Evolutionary conservation across 371 early-diverging fungal genomes (phyloP).

Genomic region (Entomophthora muscae): DNA sequence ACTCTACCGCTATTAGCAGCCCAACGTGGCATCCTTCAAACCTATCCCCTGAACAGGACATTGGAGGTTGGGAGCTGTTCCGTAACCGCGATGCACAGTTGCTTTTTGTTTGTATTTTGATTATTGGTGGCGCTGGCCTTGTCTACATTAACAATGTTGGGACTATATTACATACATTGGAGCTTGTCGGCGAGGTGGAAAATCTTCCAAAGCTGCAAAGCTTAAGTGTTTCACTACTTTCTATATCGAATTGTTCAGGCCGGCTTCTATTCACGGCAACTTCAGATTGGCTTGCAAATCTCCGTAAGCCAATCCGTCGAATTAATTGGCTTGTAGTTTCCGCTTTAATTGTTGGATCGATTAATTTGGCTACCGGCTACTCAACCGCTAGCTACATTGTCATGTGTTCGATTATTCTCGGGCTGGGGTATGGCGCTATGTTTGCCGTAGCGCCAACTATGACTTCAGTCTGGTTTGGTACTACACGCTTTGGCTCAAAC

Average conservation of each 20-base stretch:
- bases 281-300: conserved; percentile 18
- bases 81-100: conserved; percentile 13
- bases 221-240: conserved; percentile 20
- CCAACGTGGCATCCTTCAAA: neutral
- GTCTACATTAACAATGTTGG: conserved; percentile 36
- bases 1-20: no score
- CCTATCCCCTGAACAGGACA: conserved; percentile 2
- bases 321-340: conserved; percentile 15
- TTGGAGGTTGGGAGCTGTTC: conserved; percentile 17
- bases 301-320: neutral
- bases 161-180: conserved; percentile 17
- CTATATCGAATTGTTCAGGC: conserved; percentile 20
- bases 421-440: conserved; percentile 18
- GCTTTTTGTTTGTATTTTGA: conserved; percentile 13
- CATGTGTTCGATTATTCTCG: conserved; percentile 15
- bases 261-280: conserved; percentile 16
- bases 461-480: conserved; percentile 21
- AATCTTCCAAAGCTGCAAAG: conserved; percentile 18
- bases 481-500: conserved; percentile 16
- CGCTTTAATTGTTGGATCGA: conserved; percentile 14
- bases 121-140: conserved; percentile 22
- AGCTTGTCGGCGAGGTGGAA: conserved; percentile 8
- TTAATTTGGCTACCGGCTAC: conserved; percentile 14
- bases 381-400: conserved; percentile 8
- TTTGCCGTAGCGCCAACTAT: conserved; percentile 22